Base-by-base conservation (phyloP, 371 early-diverging fungal species). In the Mucor plumbeus region DNA sequence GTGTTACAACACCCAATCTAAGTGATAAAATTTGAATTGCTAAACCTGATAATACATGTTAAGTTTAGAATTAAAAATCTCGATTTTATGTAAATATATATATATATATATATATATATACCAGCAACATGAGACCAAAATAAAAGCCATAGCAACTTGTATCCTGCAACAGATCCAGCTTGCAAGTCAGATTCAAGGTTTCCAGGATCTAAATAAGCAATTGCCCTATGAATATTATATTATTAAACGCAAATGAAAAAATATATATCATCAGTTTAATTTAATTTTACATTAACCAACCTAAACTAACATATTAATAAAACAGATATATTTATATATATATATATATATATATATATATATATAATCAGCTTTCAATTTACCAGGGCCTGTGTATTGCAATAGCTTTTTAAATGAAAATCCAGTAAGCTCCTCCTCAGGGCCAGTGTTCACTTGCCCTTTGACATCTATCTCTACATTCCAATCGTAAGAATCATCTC, bases 131-230 rank as follows among this genome's bases (percentile, higher is more conserved):
- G 89, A 11, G 90, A 81, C 69, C 89, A 81, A 43, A 92, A 79
- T 53, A 92, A 63, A 53, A 91, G 67, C 88, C 87, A 90, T 17
- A 92, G 74, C 53, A 90, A 80, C 48, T 77, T 76, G 70, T 89
- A 90, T 1, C 90, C 89, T 40, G 90, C 87, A 8, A 84, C 63
- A 15, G 90, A 82, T 15, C 91, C 91, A 38, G 87, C 81, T 70
- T 90, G 90, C 7, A 91, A 72, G 77, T 92, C 91, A 15, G 89
- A 88, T 64, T 90, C 91, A 3, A 90, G 76, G 64, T 91, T 92
- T 7, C 92, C 92, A 2, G 91, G 91, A 72, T 92, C 92, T 13
- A 92, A 76, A 64, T 89, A 88, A 9, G 90, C 92, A 63, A 91
- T 88, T 19, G 88, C 82, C 87, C 89, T 89, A 79, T 43, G 10